These are phyloP conservation scores for Dovyalis caffra DNA, from an alignment of 345 rosid genomes.

Conservation along the genomic window DNA sequence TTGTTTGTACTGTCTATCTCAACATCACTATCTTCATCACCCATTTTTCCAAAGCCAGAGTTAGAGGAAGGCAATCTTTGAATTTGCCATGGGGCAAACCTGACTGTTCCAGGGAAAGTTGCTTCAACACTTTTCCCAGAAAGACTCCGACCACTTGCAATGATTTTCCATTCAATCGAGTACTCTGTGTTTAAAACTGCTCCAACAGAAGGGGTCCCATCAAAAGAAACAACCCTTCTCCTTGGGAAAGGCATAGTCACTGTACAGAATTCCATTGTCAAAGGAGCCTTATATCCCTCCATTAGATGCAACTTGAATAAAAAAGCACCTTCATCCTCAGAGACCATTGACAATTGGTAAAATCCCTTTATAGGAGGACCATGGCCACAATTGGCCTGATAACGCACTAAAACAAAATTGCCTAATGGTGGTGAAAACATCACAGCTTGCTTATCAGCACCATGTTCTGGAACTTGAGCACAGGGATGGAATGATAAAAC, in stretches of 20 bases:
- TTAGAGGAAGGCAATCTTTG: slow-evolving; percentile 41
- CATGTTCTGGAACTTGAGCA: slow-evolving; percentile 87
- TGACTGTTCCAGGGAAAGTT: slow-evolving; percentile 86
- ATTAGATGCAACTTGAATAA: slow-evolving; percentile 75
- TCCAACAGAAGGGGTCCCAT: slow-evolving; percentile 89
- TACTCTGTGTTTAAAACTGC: slow-evolving; percentile 73
- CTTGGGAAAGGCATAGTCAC: slow-evolving; percentile 90
- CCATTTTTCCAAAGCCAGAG: slow-evolving; percentile 30
- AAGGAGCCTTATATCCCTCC: slow-evolving; percentile 85
- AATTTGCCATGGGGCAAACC: slow-evolving; percentile 76
- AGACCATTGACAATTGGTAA: slow-evolving; percentile 95
- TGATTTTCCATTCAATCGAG: slow-evolving; percentile 87
- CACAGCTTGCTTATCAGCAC: slow-evolving; percentile 71
- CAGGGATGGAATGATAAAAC: slow-evolving; percentile 84
- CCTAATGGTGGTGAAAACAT: slow-evolving; percentile 88
- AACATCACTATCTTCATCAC: slow-evolving; percentile 76
- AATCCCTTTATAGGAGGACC: slow-evolving; percentile 92
- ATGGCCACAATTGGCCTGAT: slow-evolving; percentile 69
- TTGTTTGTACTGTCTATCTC: slow-evolving; percentile 61
- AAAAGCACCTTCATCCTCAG: slow-evolving; percentile 96
- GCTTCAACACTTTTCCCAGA: slow-evolving; percentile 79
- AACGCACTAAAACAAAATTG: slow-evolving; percentile 77
- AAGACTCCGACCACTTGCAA: slow-evolving; percentile 71
- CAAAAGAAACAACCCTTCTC: slow-evolving; percentile 70
- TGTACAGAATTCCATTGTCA: slow-evolving; percentile 84